These are phyloP conservation scores for Trichoderma harzianum DNA, from an alignment of 2,329 filamentous ascomycete genomes.

Conservation along the genomic window DNA sequence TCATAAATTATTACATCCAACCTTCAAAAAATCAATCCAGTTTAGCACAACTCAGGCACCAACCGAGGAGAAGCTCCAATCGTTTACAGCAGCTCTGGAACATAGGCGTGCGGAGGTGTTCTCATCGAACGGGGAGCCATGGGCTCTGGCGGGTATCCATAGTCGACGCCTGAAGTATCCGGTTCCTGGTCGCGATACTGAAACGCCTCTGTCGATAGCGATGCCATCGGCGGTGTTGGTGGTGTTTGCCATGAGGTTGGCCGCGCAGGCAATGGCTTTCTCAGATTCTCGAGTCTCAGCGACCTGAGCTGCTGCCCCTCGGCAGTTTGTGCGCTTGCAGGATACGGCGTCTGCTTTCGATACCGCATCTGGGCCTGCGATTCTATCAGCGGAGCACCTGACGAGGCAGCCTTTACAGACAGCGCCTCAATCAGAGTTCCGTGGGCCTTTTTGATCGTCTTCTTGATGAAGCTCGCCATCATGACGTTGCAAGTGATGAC, in stretches of 20 bases:
- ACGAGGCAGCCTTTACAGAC: constrained; percentile 30
- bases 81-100: not conserved
- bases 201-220: not conserved
- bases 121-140: not conserved
- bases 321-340: not conserved
- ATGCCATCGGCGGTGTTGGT: not conserved
- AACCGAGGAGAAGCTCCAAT: not conserved
- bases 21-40: too few relatives aligned
- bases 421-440: constrained; percentile 65
- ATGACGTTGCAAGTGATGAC: constrained; percentile 76
- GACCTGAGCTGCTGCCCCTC: not conserved
- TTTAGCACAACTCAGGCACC: too few relatives aligned
- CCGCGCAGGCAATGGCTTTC: constrained; percentile 6
- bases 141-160: not conserved
- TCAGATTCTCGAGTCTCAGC: not conserved
- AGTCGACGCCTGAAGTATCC: not conserved
- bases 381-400: not conserved
- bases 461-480: constrained; percentile 74
- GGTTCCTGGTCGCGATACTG: not conserved
- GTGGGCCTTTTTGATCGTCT: constrained; percentile 75
- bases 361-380: not conserved
- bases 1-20: not conserved
- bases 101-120: not conserved
- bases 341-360: not conserved
- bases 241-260: constrained; percentile 7